Conservation (phyloP, 495 filamentous ascomycete species). For the Hypoxylon perforatum region DNA sequence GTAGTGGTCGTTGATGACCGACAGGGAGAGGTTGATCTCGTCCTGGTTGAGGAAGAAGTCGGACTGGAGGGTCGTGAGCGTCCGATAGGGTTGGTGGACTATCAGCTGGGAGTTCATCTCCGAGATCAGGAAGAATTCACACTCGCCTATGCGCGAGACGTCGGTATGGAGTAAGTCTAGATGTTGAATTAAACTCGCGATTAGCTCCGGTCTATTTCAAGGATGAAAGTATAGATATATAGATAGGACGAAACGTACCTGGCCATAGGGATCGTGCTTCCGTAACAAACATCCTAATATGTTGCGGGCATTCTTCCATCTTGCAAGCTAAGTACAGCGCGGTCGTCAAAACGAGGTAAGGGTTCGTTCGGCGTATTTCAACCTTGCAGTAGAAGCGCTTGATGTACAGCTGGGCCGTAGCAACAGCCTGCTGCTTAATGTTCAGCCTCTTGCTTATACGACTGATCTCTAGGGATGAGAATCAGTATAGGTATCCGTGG, state of each 20-base stretch:
- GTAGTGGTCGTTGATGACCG: conserved; percentile 95
- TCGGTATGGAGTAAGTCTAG: conserved; percentile 82
- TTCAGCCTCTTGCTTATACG: conserved; percentile 82
- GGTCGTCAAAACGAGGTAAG: conserved; percentile 89
- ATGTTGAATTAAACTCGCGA: conserved; percentile 11
- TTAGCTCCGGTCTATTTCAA: conserved; percentile 22
- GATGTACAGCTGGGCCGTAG: conserved; percentile 93
- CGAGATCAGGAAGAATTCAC: conserved; percentile 94
- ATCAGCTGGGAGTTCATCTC: conserved; percentile 96
- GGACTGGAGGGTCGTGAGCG: conserved; percentile 75
- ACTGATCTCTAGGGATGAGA: conserved; percentile 70
- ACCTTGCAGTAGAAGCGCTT: conserved; percentile 93
- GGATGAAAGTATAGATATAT: too few relatives aligned
- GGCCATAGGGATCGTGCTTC: conserved; percentile 92
- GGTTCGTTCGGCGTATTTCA: conserved; percentile 91
- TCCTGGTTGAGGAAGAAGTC: conserved; percentile 79
- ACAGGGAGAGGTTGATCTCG: conserved; percentile 81
- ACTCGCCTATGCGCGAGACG: conserved; percentile 91
- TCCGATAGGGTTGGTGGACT: conserved; percentile 96
- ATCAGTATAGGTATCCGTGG: conserved; percentile 18
- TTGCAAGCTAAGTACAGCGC: conserved; percentile 97
- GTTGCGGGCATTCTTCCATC: conserved; percentile 98
- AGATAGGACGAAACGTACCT: conserved; percentile 60
- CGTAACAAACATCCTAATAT: conserved; percentile 86
- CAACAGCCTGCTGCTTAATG: conserved; percentile 89